phyloP scores from a whole-genome alignment of 352 stramenopile genomes.

The Phytophthora lateralis region DNA sequence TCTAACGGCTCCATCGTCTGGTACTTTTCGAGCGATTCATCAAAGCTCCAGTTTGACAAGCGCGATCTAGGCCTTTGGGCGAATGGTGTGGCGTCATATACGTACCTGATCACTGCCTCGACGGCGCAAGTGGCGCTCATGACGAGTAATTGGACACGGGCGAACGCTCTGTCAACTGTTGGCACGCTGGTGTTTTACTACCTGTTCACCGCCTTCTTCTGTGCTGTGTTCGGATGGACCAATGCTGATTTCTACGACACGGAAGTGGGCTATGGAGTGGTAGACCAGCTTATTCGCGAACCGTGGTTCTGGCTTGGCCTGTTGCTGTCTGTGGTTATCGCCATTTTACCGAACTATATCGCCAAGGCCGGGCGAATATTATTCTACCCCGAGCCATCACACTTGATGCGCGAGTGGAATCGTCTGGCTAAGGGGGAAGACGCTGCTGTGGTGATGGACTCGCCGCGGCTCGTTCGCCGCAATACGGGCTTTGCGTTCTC shows the following conservation, averaged over 20 bases:
- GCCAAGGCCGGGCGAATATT: conserved; percentile 83
- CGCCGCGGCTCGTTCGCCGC: conserved; percentile 76
- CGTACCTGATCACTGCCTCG: conserved; percentile 86
- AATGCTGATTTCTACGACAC: conserved; percentile 84
- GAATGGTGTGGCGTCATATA: conserved; percentile 81
- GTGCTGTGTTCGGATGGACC: conserved; percentile 74
- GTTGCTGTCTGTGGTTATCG: conserved; percentile 54
- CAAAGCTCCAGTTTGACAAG: conserved; percentile 66
- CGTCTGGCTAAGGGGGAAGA: conserved; percentile 82
- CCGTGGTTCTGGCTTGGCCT: conserved; percentile 90
- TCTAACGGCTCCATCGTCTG: conserved; percentile 83
- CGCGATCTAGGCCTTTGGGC: conserved; percentile 83
- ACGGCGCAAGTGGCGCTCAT: conserved; percentile 86
- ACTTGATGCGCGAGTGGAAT: conserved; percentile 92
- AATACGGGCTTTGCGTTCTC: conserved; percentile 91
- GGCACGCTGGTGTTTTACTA: conserved; percentile 89
- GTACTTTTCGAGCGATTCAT: conserved; percentile 71
- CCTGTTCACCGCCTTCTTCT: conserved; percentile 87
- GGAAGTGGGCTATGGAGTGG: conserved; percentile 67
- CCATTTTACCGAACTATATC: conserved; percentile 88
- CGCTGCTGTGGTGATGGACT: conserved; percentile 56
- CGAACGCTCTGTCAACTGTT: conserved; percentile 75
- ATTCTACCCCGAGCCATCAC: conserved; percentile 89
- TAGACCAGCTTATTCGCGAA: conserved; percentile 60
- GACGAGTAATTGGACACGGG: conserved; percentile 89